These are phyloP conservation scores for Phaeosphaeriaceae sp. DNA, from an alignment of 2,329 filamentous ascomycete genomes.

Conservation along the genomic window DNA sequence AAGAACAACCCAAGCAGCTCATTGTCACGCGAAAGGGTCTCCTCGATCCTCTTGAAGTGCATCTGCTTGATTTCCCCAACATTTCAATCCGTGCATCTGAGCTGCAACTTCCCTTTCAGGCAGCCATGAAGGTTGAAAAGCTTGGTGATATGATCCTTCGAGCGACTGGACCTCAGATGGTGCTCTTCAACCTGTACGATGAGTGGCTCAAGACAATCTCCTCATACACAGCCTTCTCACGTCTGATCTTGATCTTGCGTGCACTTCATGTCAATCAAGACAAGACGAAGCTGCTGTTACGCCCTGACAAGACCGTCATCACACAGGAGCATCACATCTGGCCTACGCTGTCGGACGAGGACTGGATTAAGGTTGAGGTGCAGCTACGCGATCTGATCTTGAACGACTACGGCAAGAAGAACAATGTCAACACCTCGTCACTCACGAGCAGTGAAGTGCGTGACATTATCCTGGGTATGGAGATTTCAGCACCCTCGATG, in stretches of 20 bases:
- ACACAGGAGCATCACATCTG: slow-evolving; percentile 99
- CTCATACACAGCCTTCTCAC: slow-evolving; percentile 97
- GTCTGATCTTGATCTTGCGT: slow-evolving; percentile 89
- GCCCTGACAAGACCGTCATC: slow-evolving; percentile 97
- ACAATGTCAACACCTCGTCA: slow-evolving; percentile 98
- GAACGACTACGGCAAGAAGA: slow-evolving; percentile 99
- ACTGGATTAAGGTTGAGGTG: slow-evolving; percentile 99
- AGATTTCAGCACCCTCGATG: slow-evolving; percentile 97
- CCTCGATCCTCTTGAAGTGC: slow-evolving; percentile 94
- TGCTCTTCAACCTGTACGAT: slow-evolving; percentile 97
- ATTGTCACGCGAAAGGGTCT: slow-evolving; percentile 98
- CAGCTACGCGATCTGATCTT: slow-evolving; percentile 93
- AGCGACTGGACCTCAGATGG: slow-evolving; percentile 99
- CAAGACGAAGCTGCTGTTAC: slow-evolving; percentile 94
- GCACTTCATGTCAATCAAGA: slow-evolving; percentile 97
- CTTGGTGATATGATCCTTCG: slow-evolving; percentile 98
- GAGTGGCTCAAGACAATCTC: slow-evolving; percentile 99
- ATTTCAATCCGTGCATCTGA: slow-evolving; percentile 98
- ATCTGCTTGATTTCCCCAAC: slow-evolving; percentile 97
- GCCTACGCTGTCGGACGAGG: slow-evolving; percentile 91
- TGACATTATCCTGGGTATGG: slow-evolving; percentile 99
- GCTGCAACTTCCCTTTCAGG: slow-evolving; percentile 96
- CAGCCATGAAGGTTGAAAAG: slow-evolving; percentile 99
- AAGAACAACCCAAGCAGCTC: slow-evolving; percentile 98
- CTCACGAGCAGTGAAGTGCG: slow-evolving; percentile 96